Evolutionary conservation across 345 rosid species (phyloP).

Genomic region (Melaleuca alternifolia): DNA sequence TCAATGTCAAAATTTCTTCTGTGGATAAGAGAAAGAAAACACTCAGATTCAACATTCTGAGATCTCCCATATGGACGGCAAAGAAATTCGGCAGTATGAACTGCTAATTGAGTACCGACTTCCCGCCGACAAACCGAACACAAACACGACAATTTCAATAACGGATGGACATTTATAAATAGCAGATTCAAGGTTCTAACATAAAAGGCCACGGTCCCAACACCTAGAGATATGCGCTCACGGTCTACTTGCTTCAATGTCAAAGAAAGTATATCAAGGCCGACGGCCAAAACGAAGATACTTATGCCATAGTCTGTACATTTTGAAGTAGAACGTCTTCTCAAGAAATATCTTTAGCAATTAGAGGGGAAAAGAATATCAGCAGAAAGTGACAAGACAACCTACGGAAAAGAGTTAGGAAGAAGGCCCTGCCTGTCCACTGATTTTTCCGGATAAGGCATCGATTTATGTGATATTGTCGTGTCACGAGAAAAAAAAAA

Average conservation of each 20-base stretch:
- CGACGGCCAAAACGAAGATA: not conserved
- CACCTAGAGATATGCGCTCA: not conserved
- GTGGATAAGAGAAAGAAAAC: not conserved
- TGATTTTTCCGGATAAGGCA: not conserved
- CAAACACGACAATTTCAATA: not conserved
- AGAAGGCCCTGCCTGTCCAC: not conserved
- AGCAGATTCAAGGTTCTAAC: not conserved
- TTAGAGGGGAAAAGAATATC: conserved; percentile 4
- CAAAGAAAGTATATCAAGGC: not conserved
- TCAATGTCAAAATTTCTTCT: not conserved
- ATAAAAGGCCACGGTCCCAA: not conserved
- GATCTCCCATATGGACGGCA: not conserved
- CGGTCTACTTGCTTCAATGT: not conserved
- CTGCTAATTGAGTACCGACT: not conserved
- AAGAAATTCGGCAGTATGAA: not conserved
- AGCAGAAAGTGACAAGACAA: not conserved
- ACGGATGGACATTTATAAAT: not conserved
- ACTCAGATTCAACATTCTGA: not conserved
- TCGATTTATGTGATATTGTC: not conserved
- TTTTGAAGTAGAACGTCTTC: not conserved
- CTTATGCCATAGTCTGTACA: not conserved
- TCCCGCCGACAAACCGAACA: not conserved
- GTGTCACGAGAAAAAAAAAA: not conserved
- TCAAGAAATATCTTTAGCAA: not conserved
- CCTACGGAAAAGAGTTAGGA: not conserved